phyloP scores from a whole-genome alignment of 441 rosid genomes.

The Breynia disticha region DNA sequence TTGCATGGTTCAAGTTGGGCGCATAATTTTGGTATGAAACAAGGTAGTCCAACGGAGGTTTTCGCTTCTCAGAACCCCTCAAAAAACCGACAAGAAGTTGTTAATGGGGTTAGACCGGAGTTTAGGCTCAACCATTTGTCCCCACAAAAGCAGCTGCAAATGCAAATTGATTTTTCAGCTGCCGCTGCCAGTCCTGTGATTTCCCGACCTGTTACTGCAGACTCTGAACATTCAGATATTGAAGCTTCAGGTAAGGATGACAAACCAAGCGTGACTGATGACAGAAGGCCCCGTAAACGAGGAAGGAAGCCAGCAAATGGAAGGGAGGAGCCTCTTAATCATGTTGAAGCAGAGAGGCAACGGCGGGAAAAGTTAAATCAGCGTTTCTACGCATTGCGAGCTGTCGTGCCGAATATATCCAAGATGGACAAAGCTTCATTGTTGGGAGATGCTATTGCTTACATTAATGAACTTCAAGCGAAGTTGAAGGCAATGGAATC shows the following conservation, averaged over 20 bases:
- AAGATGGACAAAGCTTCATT: constrained; percentile 76
- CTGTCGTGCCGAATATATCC: constrained; percentile 75
- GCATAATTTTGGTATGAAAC: constrained; percentile 32
- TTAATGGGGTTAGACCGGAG: constrained; percentile 39
- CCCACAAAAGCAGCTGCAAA: constrained; percentile 46
- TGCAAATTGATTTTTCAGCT: constrained; percentile 70
- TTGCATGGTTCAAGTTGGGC: constrained; percentile 50
- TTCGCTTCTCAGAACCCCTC: constrained; percentile 32
- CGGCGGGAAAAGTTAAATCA: constrained; percentile 73
- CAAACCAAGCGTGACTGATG: constrained; percentile 31
- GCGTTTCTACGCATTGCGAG: constrained; percentile 55
- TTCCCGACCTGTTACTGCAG: constrained; percentile 31
- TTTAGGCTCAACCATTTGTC: constrained; percentile 32
- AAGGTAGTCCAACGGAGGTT: constrained; percentile 31
- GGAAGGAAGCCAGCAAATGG: constrained; percentile 77
- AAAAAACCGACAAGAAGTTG: constrained; percentile 37
- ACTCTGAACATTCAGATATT: constrained; percentile 60
- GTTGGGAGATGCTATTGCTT: constrained; percentile 62
- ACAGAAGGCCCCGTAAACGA: constrained; percentile 60
- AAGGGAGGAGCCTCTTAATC: constrained; percentile 68
- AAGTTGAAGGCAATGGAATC: constrained; percentile 46
- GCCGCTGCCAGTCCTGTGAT: constrained; percentile 49
- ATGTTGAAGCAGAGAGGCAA: constrained; percentile 73
- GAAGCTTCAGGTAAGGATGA: constrained; percentile 63
- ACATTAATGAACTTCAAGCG: constrained; percentile 58